Percentiles rank a stretch among this genome's conserved stretches.
Conservation (phyloP, 768 basidiomycete species). For the Amanita thiersii region DNA sequence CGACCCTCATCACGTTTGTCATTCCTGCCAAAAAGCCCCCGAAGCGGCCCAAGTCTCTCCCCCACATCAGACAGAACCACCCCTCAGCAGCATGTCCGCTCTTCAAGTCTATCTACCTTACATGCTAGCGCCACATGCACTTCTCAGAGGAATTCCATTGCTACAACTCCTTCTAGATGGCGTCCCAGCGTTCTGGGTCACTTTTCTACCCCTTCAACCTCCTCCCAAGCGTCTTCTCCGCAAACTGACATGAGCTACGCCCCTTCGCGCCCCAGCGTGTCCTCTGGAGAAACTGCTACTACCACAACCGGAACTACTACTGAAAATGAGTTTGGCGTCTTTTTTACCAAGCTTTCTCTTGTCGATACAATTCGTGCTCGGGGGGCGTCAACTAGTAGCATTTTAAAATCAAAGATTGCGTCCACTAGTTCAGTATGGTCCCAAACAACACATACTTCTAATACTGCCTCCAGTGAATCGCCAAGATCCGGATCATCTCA, state of each 20-base stretch:
- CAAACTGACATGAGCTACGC: slow-evolving; percentile 29
- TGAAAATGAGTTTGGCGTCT: slow-evolving; percentile 37
- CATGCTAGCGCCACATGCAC: slow-evolving; percentile 16
- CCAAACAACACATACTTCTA: slow-evolving; percentile 15
- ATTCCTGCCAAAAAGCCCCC: slow-evolving; percentile 29
- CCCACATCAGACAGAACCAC: slow-evolving; percentile 15
- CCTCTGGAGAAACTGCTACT: slow-evolving; percentile 50
- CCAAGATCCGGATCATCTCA: slow-evolving; percentile 6
- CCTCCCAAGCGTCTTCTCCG: slow-evolving; percentile 31
- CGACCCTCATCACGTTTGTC: slow-evolving; percentile 35
- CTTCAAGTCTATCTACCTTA: slow-evolving; percentile 41
- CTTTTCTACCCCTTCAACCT: slow-evolving; percentile 39
- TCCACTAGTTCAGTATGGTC: slow-evolving; percentile 24
- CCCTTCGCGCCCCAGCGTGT: slow-evolving; percentile 50
- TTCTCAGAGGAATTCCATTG: slow-evolving; percentile 11
- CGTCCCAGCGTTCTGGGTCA: slow-evolving; percentile 61
- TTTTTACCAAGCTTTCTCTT: slow-evolving; percentile 28
- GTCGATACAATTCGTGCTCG: slow-evolving; percentile 32
- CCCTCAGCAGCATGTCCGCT: slow-evolving; percentile 34
- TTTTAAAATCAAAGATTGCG: slow-evolving; percentile 21
- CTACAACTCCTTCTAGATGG: slow-evolving; percentile 35
- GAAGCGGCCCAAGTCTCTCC: slow-evolving; percentile 22
- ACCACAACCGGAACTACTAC: slow-evolving; percentile 41
- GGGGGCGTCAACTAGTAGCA: slow-evolving; percentile 21
- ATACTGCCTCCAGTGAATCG: slow-evolving; percentile 11